phyloP scores from a whole-genome alignment of 495 filamentous ascomycete genomes.

The Podospora fimiseda region DNA sequence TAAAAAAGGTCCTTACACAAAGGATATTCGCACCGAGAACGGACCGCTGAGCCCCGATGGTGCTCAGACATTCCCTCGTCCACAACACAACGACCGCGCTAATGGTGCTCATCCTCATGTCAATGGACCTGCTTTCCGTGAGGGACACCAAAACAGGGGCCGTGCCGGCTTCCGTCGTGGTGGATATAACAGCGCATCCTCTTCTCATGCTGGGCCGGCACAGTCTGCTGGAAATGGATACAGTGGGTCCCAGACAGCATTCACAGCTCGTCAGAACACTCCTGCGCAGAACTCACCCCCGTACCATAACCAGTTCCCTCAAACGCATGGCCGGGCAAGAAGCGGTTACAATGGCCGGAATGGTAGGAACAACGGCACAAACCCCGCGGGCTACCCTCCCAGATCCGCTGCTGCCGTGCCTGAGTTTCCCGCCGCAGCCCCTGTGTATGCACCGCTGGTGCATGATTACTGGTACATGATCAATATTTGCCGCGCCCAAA shows the following conservation, averaged over 20 bases:
- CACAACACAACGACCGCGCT: conserved; percentile 15
- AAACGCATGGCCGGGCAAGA: conserved; percentile 19
- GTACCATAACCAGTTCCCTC: conserved; percentile 18
- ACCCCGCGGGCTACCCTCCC: conserved; percentile 14
- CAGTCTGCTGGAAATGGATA: conserved; percentile 22
- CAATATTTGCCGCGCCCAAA: conserved; percentile 47
- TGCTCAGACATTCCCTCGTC: conserved; percentile 2
- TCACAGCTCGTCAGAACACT: conserved; percentile 20
- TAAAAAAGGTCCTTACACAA: conserved; percentile 14
- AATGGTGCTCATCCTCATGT: conserved; percentile 16
- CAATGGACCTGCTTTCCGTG: conserved; percentile 28
- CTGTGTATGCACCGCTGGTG: neutral
- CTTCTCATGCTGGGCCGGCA: conserved; percentile 9
- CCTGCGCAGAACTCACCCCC: conserved; percentile 20
- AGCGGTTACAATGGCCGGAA: conserved; percentile 18
- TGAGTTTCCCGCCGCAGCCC: conserved; percentile 12
- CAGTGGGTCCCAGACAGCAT: conserved; percentile 16
- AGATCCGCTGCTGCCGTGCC: conserved; percentile 12
- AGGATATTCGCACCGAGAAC: conserved; percentile 21
- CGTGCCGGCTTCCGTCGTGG: conserved; percentile 37
- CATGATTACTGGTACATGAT: neutral
- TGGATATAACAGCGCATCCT: conserved; percentile 18
- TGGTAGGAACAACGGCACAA: conserved; percentile 15
- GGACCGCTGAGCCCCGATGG: conserved; percentile 15
- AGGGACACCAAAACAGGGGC: conserved; percentile 33